phyloP scores from a whole-genome alignment of 2,329 filamentous ascomycete species.

The Colletotrichum australisinense region DNA sequence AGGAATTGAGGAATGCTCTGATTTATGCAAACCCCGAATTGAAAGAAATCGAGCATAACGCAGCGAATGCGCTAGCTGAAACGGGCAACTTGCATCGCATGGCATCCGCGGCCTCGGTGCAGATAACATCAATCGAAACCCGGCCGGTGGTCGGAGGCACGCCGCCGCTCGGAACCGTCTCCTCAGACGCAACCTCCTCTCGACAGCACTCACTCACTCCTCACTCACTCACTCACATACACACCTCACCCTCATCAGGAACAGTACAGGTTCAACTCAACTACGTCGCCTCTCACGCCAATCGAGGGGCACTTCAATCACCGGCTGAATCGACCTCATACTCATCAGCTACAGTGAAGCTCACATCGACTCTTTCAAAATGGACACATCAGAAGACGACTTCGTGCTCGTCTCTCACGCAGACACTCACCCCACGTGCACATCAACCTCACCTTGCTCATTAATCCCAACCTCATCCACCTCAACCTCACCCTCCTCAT shows the following conservation, averaged over 20 bases:
- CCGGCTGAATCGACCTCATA: neutral
- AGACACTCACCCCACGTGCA: neutral
- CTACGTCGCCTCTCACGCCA: neutral
- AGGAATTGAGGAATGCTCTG: too few relatives aligned
- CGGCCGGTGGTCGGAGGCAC: slow-evolving; percentile 31
- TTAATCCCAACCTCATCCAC: too few relatives aligned
- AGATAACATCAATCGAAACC: slow-evolving; percentile 12
- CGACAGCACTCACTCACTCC: neutral
- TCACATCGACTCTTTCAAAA: neutral
- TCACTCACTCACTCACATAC: too few relatives aligned
- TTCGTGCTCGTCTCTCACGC: slow-evolving; percentile 29
- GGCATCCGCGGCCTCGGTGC: neutral
- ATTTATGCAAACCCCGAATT: too few relatives aligned
- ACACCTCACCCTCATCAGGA: neutral
- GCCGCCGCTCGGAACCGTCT: slow-evolving; percentile 19
- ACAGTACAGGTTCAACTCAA: neutral
- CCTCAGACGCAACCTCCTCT: neutral
- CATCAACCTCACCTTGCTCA: too few relatives aligned
- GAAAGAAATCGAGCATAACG: too few relatives aligned
- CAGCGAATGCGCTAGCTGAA: slow-evolving; percentile 8
- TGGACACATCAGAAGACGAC: neutral
- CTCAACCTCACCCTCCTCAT: neutral
- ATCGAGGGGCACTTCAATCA: neutral
- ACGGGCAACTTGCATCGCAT: slow-evolving; percentile 8
- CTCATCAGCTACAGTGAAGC: neutral